These are phyloP conservation scores for Lolium rigidum DNA, from an alignment of 176 grass and related monocot genomes.

Conservation along the genomic window DNA sequence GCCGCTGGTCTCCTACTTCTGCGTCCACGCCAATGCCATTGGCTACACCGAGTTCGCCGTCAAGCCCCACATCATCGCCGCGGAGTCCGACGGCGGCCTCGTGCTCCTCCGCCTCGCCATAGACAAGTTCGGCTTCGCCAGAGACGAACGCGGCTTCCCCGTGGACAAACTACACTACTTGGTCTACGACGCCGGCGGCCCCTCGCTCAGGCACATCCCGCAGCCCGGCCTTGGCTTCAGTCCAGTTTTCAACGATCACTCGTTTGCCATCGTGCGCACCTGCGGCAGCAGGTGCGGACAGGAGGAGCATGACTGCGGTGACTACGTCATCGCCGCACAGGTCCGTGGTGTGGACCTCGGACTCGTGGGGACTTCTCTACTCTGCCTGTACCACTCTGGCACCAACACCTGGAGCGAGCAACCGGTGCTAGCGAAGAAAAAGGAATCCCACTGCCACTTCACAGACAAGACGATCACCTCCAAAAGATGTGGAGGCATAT, in stretches of 20 bases:
- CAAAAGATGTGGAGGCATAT: background rate
- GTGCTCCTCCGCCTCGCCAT: background rate
- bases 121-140: too few relatives aligned
- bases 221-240: background rate
- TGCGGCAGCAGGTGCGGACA: background rate
- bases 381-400: background rate
- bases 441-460: background rate
- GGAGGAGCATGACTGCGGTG: background rate
- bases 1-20: background rate
- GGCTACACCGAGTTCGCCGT: background rate
- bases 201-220: constrained; percentile 12
- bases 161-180: background rate
- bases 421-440: background rate
- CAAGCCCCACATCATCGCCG: background rate
- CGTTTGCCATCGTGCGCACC: background rate
- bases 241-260: background rate
- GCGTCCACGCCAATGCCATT: background rate
- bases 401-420: background rate
- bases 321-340: background rate
- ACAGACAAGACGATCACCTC: background rate
- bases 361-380: too few relatives aligned
- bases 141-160: too few relatives aligned
- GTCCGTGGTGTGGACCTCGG: too few relatives aligned
- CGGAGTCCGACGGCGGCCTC: constrained; percentile 6
- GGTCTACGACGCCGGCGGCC: background rate